Evolutionary conservation across 1,284 basidiomycete genomes (phyloP), one percentile per base, ranked within the genome.

Genomic region (Pyrrhoderma lamaoense): DNA sequence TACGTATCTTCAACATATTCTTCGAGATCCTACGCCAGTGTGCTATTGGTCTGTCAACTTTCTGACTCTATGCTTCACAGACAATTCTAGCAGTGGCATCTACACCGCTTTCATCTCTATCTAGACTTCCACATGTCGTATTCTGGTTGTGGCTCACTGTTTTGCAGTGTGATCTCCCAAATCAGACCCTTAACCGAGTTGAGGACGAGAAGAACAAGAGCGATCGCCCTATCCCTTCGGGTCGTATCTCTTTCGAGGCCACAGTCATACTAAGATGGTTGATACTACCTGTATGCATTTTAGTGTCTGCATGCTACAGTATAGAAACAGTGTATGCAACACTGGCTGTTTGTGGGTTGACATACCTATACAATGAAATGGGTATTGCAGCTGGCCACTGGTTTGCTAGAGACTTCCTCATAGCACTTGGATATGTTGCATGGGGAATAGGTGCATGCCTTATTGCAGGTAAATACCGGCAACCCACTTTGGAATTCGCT

Each of bases 201-300:
- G 74, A 75, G 56, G 73, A 76, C 54, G 48, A 43, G 2, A 50
- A 62, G 37, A 76, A 76, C 60, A 71, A 74, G 51, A 66, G 68
- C 0, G 70, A 69, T 62, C 57, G 73, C 14, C 74, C 74, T 2
- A 59, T 76, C n/a, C 72, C 73, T 1, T 59, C 72, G 3, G 65
- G 65, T 8, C 65, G 68, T 2, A 68, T 75, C 19, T 61, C 68
- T 8, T 48, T 67, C 8, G 31, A 42, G 3, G 59, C 60, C 13
- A 66, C 73, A 1, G 53, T 54, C 8, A 31, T 52, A 1, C 61
- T 74, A 2, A 67, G 70, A 13, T 69, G 68, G 66, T 19, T 60
- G 5, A 62, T 68, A 27, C 55, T 68, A 1, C 60, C 64, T 3
- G 47, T 67, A 0, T 73, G 69, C 53, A 57, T 65, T 7, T 49